These are phyloP conservation scores for Aspergillus ruber DNA, from an alignment of 2,329 filamentous ascomycete species.

Conservation along the genomic window DNA sequence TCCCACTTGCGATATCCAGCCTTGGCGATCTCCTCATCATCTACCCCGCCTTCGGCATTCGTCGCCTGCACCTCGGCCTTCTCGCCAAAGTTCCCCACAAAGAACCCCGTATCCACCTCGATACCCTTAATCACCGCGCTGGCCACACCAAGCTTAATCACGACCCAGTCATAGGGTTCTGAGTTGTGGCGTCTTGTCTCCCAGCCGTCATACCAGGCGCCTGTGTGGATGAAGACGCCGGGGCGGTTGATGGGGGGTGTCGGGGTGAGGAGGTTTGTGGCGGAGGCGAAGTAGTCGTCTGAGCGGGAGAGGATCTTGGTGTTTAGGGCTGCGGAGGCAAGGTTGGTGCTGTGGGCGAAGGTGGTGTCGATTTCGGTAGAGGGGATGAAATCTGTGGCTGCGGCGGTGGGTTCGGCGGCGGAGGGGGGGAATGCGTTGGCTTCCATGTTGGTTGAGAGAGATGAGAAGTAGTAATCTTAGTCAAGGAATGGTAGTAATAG, in stretches of 20 bases:
- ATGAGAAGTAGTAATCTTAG: too few species aligned
- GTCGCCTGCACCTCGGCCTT: constrained; percentile 35
- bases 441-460: background rate
- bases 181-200: constrained; percentile 57
- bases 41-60: constrained; percentile 16
- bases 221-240: constrained; percentile 54
- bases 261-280: constrained; percentile 53
- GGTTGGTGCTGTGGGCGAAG: constrained; percentile 50
- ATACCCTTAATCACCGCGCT: constrained; percentile 34
- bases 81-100: constrained; percentile 42
- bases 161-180: constrained; percentile 53
- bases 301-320: constrained; percentile 51
- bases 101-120: constrained; percentile 41
- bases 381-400: constrained; percentile 27
- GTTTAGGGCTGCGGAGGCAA: constrained; percentile 42
- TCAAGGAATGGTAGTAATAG: too few species aligned
- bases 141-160: constrained; percentile 52
- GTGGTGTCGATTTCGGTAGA: constrained; percentile 47
- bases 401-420: background rate
- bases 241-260: constrained; percentile 51
- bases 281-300: constrained; percentile 57
- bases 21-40: constrained; percentile 25
- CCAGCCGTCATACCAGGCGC: constrained; percentile 61
- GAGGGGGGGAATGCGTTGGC: too few species aligned
- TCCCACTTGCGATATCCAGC: constrained; percentile 32